Percentiles rank a stretch among this genome's conserved stretches.
phyloP scores from a whole-genome alignment of 73 alveolate species.

The Paramecium octaurelia region DNA sequence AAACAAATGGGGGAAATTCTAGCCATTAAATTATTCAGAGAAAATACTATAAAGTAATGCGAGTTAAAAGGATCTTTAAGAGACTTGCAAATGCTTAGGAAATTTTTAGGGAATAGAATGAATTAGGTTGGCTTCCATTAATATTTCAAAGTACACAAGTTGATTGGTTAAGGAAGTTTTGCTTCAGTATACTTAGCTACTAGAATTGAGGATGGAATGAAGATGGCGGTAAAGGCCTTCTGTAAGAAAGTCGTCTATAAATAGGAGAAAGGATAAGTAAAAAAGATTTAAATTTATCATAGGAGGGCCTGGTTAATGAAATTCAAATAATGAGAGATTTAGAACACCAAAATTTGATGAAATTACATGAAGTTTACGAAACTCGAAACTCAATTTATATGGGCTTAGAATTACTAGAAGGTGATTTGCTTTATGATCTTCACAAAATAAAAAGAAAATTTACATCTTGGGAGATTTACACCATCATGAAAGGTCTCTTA shows the following conservation, averaged over 20 bases:
- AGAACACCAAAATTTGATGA: slow-evolving; percentile 1
- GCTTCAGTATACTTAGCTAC: slow-evolving; percentile 2
- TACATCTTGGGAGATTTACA: background rate
- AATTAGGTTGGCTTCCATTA: slow-evolving; percentile 47
- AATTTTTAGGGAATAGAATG: background rate
- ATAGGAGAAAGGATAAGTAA: slow-evolving; percentile 24
- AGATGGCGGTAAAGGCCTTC: slow-evolving; percentile 47
- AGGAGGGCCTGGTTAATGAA: slow-evolving; percentile 42
- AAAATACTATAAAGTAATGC: background rate
- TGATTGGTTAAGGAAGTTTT: slow-evolving; percentile 56
- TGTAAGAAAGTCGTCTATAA: slow-evolving; percentile 15
- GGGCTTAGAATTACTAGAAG: slow-evolving; percentile 28
- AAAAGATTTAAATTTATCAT: background rate
- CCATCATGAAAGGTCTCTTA: background rate
- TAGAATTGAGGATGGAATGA: slow-evolving; percentile 36
- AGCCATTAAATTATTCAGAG: background rate
- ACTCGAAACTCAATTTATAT: slow-evolving; percentile 33
- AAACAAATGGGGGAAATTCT: background rate
- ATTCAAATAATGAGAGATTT: slow-evolving; percentile 37
- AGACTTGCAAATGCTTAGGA: background rate
- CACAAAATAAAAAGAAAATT: background rate
- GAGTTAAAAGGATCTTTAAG: background rate
- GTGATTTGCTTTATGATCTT: slow-evolving; percentile 33
- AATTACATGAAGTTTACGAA: slow-evolving; percentile 52
- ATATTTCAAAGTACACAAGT: slow-evolving; percentile 23